Conservation (phyloP, 306 rosid genomes). For the Carpinus viminea region DNA sequence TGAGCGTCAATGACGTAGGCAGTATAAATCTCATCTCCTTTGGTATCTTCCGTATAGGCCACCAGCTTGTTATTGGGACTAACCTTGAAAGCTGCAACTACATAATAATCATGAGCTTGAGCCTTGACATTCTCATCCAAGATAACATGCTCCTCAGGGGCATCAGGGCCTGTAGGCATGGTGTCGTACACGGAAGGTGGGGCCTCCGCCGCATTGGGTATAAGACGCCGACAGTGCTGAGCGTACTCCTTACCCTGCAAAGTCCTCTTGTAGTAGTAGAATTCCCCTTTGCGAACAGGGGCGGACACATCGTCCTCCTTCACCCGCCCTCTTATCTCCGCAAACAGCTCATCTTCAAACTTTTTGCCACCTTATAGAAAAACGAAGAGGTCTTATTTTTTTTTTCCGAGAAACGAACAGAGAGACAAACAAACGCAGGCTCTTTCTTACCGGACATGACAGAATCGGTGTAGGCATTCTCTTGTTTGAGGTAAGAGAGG, state of each 20-base stretch:
- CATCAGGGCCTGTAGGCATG: slow-evolving; percentile 66
- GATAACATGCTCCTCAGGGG: slow-evolving; percentile 75
- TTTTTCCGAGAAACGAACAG: background rate
- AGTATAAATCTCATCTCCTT: slow-evolving; percentile 88
- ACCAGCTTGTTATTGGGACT: slow-evolving; percentile 80
- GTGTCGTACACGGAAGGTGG: slow-evolving; percentile 59
- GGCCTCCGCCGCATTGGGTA: slow-evolving; percentile 41
- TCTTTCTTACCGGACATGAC: slow-evolving; percentile 58
- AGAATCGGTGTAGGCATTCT: slow-evolving; percentile 61
- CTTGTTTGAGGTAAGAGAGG: slow-evolving; percentile 63
- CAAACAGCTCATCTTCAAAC: slow-evolving; percentile 64
- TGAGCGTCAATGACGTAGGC: slow-evolving; percentile 71
- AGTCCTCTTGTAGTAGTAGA: slow-evolving; percentile 69
- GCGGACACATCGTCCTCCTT: slow-evolving; percentile 80
- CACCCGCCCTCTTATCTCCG: slow-evolving; percentile 78
- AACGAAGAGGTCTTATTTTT: background rate
- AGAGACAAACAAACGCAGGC: background rate
- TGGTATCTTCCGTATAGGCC: slow-evolving; percentile 91
- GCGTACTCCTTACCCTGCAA: slow-evolving; percentile 74
- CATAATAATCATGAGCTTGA: slow-evolving; percentile 53
- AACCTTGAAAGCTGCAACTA: slow-evolving; percentile 61
- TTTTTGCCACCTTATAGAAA: slow-evolving; percentile 49
- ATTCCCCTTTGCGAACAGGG: slow-evolving; percentile 65
- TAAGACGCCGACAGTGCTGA: slow-evolving; percentile 69
- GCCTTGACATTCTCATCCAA: slow-evolving; percentile 88